Evolutionary conservation across 768 basidiomycete genomes (phyloP).

Genomic region (Mrakia frigida): DNA sequence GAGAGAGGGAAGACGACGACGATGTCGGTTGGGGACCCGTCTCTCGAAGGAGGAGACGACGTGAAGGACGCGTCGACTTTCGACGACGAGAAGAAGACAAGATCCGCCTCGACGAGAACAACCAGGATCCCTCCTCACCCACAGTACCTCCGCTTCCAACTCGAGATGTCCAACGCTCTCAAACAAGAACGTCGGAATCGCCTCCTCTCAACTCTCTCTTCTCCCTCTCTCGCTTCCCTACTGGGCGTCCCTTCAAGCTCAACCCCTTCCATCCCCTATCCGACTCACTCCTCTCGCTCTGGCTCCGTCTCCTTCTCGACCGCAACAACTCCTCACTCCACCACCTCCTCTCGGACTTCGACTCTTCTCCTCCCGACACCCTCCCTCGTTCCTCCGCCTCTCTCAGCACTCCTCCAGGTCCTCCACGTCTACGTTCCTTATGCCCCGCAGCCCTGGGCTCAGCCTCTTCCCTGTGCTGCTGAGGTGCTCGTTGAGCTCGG

Average conservation of each 20-base stretch:
- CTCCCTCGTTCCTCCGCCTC: neutral
- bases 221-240: neutral
- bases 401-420: neutral
- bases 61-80: neutral
- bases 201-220: neutral
- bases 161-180: neutral
- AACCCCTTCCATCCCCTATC: neutral
- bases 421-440: slow-evolving; percentile 15
- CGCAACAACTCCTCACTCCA: neutral
- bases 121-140: neutral
- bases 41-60: neutral
- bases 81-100: neutral
- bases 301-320: neutral
- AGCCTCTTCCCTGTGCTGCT: neutral
- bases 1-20: slow-evolving; percentile 3
- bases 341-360: neutral
- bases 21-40: too few species aligned
- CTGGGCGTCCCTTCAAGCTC: slow-evolving; percentile 2
- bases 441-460: slow-evolving; percentile 4
- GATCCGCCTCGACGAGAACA: neutral
- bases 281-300: neutral
- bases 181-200: neutral
- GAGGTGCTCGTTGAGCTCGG: slow-evolving; percentile 1
- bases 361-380: neutral
- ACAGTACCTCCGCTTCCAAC: neutral